phyloP scores from a whole-genome alignment of 1,284 basidiomycete genomes.

The Fomitopsis schrenkii region DNA sequence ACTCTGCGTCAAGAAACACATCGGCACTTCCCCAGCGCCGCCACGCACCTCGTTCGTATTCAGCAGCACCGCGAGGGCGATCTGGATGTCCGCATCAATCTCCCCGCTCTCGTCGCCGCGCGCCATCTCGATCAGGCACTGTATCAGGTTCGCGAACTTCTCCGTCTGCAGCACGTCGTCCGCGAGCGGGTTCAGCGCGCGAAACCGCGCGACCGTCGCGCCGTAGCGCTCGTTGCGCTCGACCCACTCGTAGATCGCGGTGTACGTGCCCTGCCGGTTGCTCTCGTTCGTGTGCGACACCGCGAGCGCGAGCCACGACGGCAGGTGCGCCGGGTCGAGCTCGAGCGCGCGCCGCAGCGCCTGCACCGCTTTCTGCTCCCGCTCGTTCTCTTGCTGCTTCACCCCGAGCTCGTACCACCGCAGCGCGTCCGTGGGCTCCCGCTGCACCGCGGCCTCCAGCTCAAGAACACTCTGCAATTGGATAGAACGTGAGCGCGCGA shows the following conservation, averaged over 20 bases:
- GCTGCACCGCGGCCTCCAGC: slow-evolving; percentile 87
- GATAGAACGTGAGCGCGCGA: neutral
- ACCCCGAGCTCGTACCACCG: slow-evolving; percentile 94
- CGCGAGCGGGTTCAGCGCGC: slow-evolving; percentile 30
- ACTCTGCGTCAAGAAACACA: neutral
- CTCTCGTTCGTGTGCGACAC: slow-evolving; percentile 93
- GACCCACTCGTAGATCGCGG: slow-evolving; percentile 85
- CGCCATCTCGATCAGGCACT: slow-evolving; percentile 69
- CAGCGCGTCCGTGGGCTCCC: slow-evolving; percentile 63
- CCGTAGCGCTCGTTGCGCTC: slow-evolving; percentile 53
- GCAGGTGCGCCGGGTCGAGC: slow-evolving; percentile 73
- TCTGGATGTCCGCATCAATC: slow-evolving; percentile 92
- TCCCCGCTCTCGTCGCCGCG: slow-evolving; percentile 47
- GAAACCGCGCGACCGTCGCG: slow-evolving; percentile 41
- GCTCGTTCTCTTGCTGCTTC: slow-evolving; percentile 98
- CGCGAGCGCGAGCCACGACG: slow-evolving; percentile 89
- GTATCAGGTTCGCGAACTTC: slow-evolving; percentile 46
- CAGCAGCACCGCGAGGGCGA: slow-evolving; percentile 91
- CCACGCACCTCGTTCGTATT: slow-evolving; percentile 79
- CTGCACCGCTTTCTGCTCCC: slow-evolving; percentile 86
- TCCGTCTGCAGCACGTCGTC: slow-evolving; percentile 34
- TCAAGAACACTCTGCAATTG: slow-evolving; percentile 74
- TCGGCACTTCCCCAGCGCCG: neutral
- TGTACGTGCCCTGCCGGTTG: slow-evolving; percentile 68
- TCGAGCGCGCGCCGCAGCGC: slow-evolving; percentile 82